These are phyloP conservation scores for Inga leiocalycina DNA, from an alignment of 306 rosid species.

Conservation along the genomic window DNA sequence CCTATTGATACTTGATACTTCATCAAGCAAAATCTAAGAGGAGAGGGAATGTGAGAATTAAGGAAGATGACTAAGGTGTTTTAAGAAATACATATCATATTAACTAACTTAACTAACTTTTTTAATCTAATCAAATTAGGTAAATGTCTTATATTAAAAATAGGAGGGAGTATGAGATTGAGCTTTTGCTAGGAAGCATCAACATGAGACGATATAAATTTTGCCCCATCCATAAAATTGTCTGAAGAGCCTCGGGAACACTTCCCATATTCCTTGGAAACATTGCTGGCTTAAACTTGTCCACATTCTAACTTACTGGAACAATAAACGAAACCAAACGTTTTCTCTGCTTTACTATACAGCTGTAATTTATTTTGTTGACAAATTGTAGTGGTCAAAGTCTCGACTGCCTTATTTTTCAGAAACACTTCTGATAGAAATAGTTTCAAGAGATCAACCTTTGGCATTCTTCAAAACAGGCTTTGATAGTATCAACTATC, in stretches of 20 bases:
- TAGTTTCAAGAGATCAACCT: slow-evolving; percentile 36
- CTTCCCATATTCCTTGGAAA: neutral
- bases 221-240: slow-evolving; percentile 11
- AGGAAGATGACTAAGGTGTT: too few relatives aligned
- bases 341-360: slow-evolving; percentile 43
- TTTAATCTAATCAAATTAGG: too few relatives aligned
- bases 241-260: neutral
- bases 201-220: slow-evolving; percentile 1
- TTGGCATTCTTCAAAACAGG: slow-evolving; percentile 30
- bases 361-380: slow-evolving; percentile 37
- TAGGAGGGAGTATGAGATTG: neutral
- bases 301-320: slow-evolving; percentile 20
- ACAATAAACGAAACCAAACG: neutral
- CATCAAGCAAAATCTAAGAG: too few relatives aligned
- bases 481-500: slow-evolving; percentile 29
- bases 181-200: neutral
- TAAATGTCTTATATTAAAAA: too few relatives aligned
- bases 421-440: slow-evolving; percentile 30
- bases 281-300: neutral
- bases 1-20: too few relatives aligned
- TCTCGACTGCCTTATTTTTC: slow-evolving; percentile 29
- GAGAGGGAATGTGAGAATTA: too few relatives aligned
- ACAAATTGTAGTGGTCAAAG: slow-evolving; percentile 33
- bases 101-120: too few relatives aligned
- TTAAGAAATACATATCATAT: too few relatives aligned